Evolutionary conservation across 2,329 filamentous ascomycete genomes (phyloP), one percentile per base, ranked within the genome.

Genomic region (Aureobasidium sp.): DNA sequence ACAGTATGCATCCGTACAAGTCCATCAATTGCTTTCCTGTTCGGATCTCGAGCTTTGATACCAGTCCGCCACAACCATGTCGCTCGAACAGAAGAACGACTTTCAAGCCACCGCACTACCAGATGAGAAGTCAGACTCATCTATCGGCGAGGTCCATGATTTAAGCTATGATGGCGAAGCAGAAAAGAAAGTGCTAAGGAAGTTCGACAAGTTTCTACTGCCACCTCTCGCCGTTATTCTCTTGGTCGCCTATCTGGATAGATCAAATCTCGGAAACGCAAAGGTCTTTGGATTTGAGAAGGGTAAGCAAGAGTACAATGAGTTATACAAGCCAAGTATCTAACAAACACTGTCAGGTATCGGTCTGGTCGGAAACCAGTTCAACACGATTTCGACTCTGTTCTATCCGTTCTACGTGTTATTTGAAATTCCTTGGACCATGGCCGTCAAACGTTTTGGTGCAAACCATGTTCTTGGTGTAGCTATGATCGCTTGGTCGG

Each of bases 361-460:
- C 1, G 48, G 47, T n/a, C 61, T 67, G 6, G 51, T 59, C 6
- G 65, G 64, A 6, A 63, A 62, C 37, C 66, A 67, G 41, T 66
- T 66, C 63, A 66, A 66, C 54, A 60, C 63, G 37, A 65, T 65
- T 58, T 64, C 55, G 6, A 66, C 66, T 0, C 51, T 65, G 8
- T 66, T 64, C 49, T 67, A 67, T 42, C 64, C 66, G 6, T 63
- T 64, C 9, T 66, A 66, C 34, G 63, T 66, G 5, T 29, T 65
- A 6, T 64, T 66, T 21, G 65, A 67, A 39, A 55, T 62, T 1
- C 65, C 65, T 5, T 66, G 64, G 62, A 65, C 64, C 1, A 65
- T 65, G 61, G 67, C 66, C 4, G 66, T 69, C 13, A 70, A 70
- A 47, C 61, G 63, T 2, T 69, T 55, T 3, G 66, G 69, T n/a